Evolutionary conservation across 2,329 filamentous ascomycete species (phyloP).

Genomic region (Thelonectria rubi): DNA sequence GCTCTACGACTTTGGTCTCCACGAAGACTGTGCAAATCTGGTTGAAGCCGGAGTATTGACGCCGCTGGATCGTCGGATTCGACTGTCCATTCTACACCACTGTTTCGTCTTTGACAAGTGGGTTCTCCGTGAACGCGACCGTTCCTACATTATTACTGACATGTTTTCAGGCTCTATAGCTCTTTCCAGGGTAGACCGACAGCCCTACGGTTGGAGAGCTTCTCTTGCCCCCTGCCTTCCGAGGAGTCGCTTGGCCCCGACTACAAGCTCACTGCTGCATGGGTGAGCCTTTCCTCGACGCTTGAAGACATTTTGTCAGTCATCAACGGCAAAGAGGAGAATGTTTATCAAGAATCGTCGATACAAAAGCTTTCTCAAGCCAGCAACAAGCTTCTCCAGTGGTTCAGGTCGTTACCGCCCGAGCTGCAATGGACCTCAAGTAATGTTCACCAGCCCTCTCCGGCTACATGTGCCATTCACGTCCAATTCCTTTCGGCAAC

Average conservation of each 20-base stretch:
- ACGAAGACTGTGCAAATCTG: constrained; percentile 1
- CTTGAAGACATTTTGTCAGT: not conserved
- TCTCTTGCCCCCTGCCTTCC: not conserved
- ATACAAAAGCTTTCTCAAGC: constrained; percentile 4
- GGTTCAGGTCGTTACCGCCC: constrained; percentile 1
- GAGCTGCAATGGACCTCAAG: constrained; percentile 1
- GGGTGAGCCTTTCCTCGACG: not conserved
- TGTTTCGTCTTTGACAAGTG: constrained; percentile 6
- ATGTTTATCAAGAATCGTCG: not conserved
- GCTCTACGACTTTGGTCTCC: constrained; percentile 2
- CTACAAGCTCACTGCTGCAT: constrained; percentile 1
- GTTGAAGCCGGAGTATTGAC: not conserved
- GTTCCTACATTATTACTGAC: not conserved
- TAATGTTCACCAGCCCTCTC: constrained; percentile 1
- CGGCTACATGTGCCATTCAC: not conserved
- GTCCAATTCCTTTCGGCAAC: not conserved
- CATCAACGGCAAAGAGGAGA: constrained; percentile 5
- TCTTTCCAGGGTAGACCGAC: constrained; percentile 2
- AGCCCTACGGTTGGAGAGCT: not conserved
- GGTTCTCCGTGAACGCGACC: not conserved
- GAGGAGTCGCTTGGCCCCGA: not conserved
- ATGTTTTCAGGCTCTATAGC: not conserved
- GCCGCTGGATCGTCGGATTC: not conserved
- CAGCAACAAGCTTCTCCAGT: constrained; percentile 3
- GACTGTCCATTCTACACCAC: not conserved